Base-by-base conservation (phyloP, 352 stramenopile species). In the Phytophthora syringae region DNA sequence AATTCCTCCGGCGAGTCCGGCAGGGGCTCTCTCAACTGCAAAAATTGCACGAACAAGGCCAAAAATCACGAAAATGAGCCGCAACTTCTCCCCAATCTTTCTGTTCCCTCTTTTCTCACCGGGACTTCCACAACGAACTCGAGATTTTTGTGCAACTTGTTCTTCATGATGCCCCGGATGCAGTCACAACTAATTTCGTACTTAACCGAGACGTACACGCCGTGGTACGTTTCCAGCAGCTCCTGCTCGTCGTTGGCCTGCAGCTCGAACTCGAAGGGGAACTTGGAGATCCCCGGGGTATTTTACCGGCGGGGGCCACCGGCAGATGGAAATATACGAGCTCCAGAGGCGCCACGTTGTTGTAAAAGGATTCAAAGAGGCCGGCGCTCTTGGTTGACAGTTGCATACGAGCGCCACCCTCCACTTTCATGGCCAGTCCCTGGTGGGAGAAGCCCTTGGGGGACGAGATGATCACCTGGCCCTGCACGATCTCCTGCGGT, bases 41-140 rank as follows among this genome's bases (percentile, higher is more conserved):
- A 18, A 18, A 25, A 28, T 30, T 22, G 63, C 2, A 56, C 52
- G 18, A 57, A 27, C 32, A 45, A 47, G 0, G 61, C 20, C 36
- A 18, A 42, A 9, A 45, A 45, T 15, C 37, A 40, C 34, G 7
- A 13, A n/a, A 12, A 25, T 45, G 0, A 24, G 3, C 21, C 5
- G 9, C n/a, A n/a, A n/a, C 2, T 47, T 25, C 18, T n/a, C 2
- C 40, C 20, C 20, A 47, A 6, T 6, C 18, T 16, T 50, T 28
- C 48, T 12, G 7, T 4, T 7, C 30, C 13, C 15, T 18, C n/a
- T 56, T 13, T 32, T 58, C 72, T 32, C 21, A 93, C 77, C 25
- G 92, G 90, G 7, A 95, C 86, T 84, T 98, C 88, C 24, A 98
- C 89, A 52, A 98, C 92, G 57, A 98, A 96, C 75, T 98, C 92